Base-by-base conservation (phyloP, 2,329 filamentous ascomycete species). In the Tolypocladium guangdongense region DNA sequence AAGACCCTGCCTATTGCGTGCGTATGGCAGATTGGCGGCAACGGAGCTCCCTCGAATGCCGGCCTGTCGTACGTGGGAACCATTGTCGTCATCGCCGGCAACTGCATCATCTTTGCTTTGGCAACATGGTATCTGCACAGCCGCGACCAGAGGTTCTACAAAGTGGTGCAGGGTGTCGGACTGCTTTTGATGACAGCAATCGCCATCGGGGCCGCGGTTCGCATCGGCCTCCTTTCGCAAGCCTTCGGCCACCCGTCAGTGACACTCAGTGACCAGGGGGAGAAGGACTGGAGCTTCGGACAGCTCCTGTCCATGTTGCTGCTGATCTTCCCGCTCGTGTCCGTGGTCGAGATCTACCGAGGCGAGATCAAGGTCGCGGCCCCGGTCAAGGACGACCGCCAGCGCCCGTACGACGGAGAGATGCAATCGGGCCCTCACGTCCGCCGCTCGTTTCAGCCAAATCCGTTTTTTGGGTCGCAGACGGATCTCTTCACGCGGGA, bases 111-210 rank as follows among this genome's bases (percentile, higher is more conserved):
- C 24, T 87, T 86, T 59, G 68, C 66, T 2, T 66, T 84, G 1
- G 77, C 78, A 0, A 83, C 81, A 0, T 86, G 80, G 80, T 86
- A 86, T 61, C 69, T 87, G 38, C 83, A 87, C 61, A 75, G 72
- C 56, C 74, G 77, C 20, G 63, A 67, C 20, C 76, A 79, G 55
- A 69, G 68, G 32, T 84, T 80, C 68, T 77, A 82, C 62, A 78
- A 75, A 58, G 62, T 64, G 2, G 70, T 83, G 14, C 82, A 80
- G 66, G 65, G 76, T 2, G 68, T 73, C 0, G 79, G 82, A 0
- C 64, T 83, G 35, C 59, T 78, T 7, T 66, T 82, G n/a, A 82
- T 81, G 70, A 66, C 69, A 1, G 80, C 70, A 12, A 79, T 82
- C 58, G 81, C 81, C 11, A 68, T 83, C 22, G 82, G 80, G 12